Evolutionary conservation across 345 rosid species (phyloP).

Genomic region (Isatis tinctoria): DNA sequence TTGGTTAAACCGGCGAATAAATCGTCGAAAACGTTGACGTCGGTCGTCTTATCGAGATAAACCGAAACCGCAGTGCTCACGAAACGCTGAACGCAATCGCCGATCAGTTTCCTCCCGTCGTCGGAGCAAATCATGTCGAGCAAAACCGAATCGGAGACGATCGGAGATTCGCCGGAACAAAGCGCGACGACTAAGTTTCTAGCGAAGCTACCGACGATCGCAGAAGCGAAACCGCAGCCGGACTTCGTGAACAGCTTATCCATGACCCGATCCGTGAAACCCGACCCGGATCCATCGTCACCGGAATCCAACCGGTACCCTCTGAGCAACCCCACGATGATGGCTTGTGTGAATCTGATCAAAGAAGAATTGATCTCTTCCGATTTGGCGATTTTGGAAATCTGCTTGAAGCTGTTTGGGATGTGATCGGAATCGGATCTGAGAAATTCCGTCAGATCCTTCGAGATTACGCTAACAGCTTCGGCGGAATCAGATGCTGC

Average conservation of each 20-base stretch:
- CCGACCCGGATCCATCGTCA: constrained; percentile 26
- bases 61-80: constrained; percentile 77
- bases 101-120: constrained; percentile 49
- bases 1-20: constrained; percentile 69
- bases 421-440: constrained; percentile 65
- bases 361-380: constrained; percentile 51
- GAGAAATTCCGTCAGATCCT: constrained; percentile 51
- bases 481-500: constrained; percentile 60
- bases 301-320: constrained; percentile 38
- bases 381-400: constrained; percentile 54
- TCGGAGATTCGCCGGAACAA: constrained; percentile 8
- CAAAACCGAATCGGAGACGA: constrained; percentile 26
- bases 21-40: constrained; percentile 57
- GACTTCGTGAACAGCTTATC: constrained; percentile 60
- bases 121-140: constrained; percentile 46
- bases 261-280: constrained; percentile 48
- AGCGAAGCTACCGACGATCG: constrained; percentile 77
- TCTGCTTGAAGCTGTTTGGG: constrained; percentile 68
- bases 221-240: constrained; percentile 76
- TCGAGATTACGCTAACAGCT: constrained; percentile 42
- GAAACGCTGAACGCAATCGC: constrained; percentile 68
- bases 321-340: constrained; percentile 45
- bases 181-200: constrained; percentile 58
- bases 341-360: constrained; percentile 44
- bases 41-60: constrained; percentile 71